These are phyloP conservation scores for Melanogaster broomeanus DNA, from an alignment of 768 basidiomycete genomes.

Conservation along the genomic window DNA sequence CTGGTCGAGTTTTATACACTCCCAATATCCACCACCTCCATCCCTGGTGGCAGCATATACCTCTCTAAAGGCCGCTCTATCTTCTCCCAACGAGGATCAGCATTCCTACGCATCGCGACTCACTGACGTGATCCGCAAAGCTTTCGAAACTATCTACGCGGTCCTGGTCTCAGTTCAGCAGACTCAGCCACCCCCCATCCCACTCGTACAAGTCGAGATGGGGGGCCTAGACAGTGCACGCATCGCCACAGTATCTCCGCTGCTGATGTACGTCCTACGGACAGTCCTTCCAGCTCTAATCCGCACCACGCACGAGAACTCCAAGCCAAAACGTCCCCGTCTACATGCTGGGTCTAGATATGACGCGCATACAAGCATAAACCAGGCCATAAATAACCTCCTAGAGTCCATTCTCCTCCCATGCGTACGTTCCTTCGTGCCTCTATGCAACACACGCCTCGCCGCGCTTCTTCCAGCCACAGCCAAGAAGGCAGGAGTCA, in stretches of 20 bases:
- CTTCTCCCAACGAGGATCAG: constrained; percentile 5
- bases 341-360: background rate
- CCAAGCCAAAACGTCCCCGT: constrained; percentile 13
- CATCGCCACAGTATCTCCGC: constrained; percentile 22
- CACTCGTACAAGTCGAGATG: background rate
- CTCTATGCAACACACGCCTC: constrained; percentile 22
- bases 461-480: constrained; percentile 3
- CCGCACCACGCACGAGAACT: constrained; percentile 4
- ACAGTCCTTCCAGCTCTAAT: constrained; percentile 20
- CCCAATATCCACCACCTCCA: constrained; percentile 19
- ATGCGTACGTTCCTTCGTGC: constrained; percentile 16
- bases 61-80: constrained; percentile 22
- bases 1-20: constrained; percentile 20
- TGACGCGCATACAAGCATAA: constrained; percentile 6
- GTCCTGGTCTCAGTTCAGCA: constrained; percentile 19
- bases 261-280: constrained; percentile 24
- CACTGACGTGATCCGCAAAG: constrained; percentile 19
- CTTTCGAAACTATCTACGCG: constrained; percentile 14
- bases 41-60: constrained; percentile 23
- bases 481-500: background rate
- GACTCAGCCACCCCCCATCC: background rate
- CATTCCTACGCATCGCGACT: constrained; percentile 10
- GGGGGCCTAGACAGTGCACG: constrained; percentile 17
- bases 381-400: constrained; percentile 16
- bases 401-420: constrained; percentile 22